phyloP scores from a whole-genome alignment of 2,329 filamentous ascomycete genomes.

The Teratosphaeriaceae sp. region DNA sequence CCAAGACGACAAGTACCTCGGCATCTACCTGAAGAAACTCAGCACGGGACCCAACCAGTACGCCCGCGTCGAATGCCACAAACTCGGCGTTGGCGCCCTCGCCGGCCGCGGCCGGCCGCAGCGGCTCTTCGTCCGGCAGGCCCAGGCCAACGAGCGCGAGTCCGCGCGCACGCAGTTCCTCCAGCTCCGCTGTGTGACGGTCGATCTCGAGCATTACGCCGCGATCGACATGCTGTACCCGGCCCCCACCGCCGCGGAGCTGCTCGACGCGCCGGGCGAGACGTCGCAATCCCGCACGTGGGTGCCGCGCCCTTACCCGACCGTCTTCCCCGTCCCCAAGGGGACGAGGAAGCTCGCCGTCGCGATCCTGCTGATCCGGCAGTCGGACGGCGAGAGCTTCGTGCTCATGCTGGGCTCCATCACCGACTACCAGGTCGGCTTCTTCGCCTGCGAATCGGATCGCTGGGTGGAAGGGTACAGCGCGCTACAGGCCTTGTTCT shows the following conservation, averaged over 20 bases:
- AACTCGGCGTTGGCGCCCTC: constrained; percentile 1
- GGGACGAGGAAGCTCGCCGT: constrained; percentile 1
- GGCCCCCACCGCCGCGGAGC: background rate
- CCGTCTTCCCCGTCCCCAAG: background rate
- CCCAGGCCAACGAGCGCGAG: background rate
- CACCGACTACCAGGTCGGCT: constrained; percentile 10
- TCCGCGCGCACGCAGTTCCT: background rate
- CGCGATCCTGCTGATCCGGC: constrained; percentile 6
- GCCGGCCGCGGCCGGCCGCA: background rate
- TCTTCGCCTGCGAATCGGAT: constrained; percentile 3
- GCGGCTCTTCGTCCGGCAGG: constrained; percentile 26
- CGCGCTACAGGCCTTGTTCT: background rate
- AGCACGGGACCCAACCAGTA: constrained; percentile 11
- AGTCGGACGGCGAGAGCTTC: constrained; percentile 7
- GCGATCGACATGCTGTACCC: background rate
- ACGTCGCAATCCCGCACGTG: background rate
- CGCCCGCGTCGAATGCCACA: constrained; percentile 18
- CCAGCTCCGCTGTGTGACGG: background rate
- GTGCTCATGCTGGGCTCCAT: constrained; percentile 11
- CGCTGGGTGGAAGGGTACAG: background rate
- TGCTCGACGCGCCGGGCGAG: background rate
- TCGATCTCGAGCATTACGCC: background rate
- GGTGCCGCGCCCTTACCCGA: background rate
- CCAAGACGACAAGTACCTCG: constrained; percentile 25
- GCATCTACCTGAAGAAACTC: constrained; percentile 26